phyloP scores from a whole-genome alignment of 2,329 filamentous ascomycete genomes.

The Apiospora koreana region DNA sequence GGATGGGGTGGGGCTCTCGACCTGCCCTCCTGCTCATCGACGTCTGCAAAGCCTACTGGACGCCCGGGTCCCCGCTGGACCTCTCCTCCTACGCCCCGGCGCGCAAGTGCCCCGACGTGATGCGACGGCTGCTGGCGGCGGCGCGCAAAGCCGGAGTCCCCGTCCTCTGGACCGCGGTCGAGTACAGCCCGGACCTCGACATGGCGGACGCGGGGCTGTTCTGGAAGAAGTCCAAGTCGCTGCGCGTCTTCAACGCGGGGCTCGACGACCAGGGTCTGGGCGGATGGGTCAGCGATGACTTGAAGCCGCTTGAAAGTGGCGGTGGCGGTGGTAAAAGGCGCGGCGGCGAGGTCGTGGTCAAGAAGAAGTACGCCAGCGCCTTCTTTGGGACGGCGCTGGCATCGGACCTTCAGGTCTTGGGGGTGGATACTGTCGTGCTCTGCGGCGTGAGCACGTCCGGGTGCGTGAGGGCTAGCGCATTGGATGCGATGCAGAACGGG shows the following conservation, averaged over 20 bases:
- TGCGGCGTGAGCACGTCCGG: constrained; percentile 50
- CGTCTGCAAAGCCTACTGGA: constrained; percentile 49
- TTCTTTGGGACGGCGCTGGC: constrained; percentile 48
- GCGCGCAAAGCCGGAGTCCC: constrained; percentile 39
- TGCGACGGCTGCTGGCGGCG: constrained; percentile 39
- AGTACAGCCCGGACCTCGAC: constrained; percentile 39
- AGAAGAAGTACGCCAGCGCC: constrained; percentile 45
- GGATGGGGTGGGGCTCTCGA: constrained; percentile 44
- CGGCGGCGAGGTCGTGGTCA: constrained; percentile 35
- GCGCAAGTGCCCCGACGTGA: constrained; percentile 36
- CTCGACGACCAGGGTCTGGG: constrained; percentile 38
- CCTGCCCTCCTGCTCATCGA: constrained; percentile 47
- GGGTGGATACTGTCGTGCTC: constrained; percentile 45
- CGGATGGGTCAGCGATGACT: constrained; percentile 36
- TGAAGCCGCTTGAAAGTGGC: constrained; percentile 34
- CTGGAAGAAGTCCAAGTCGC: constrained; percentile 41
- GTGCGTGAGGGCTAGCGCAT: constrained; percentile 44
- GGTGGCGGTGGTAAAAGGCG: not conserved
- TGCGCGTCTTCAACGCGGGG: constrained; percentile 42
- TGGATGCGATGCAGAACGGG: constrained; percentile 46
- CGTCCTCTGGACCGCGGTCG: constrained; percentile 45
- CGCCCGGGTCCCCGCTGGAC: constrained; percentile 41
- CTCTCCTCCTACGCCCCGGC: constrained; percentile 38
- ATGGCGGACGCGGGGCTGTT: constrained; percentile 48
- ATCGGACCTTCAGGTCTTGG: constrained; percentile 37